Evolutionary conservation across 2,329 filamentous ascomycete genomes (phyloP), one percentile per base, ranked within the genome.

Genomic region (Arthrobotrys musiformis): DNA sequence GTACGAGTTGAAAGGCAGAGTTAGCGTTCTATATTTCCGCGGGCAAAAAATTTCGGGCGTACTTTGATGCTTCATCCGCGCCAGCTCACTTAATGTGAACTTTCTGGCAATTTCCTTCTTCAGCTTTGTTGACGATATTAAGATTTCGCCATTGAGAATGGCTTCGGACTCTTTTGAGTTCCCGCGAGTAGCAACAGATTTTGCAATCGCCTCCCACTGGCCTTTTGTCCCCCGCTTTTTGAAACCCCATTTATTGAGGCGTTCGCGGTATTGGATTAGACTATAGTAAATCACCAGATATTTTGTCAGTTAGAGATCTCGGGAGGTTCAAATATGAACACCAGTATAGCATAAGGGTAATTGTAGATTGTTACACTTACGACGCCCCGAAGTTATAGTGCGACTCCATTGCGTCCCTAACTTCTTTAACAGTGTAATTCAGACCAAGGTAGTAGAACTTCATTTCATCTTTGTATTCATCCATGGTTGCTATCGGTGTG

Each of bases 171-270:
- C 24, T 40, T 56, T 72, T 13, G n/a, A 2, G 7, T 35, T 30
- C 2, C 68, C 68, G 5, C 58, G 46, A 9, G 62, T 26, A 11
- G n/a, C 26, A 13, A 56, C 56, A n/a, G 24, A 52, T 46, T 64
- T 44, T 11, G 68, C 68, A 37, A 72, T 72, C 2, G 17, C 26
- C n/a, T 63, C 37, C 68, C 68, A 72, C 19, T 72, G 40, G 6
- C 46, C 8, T 30, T 46, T 56, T n/a, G 44, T 72, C 11, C 58
- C 58, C 1, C 48, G 44, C 22, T 72, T 72, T 42, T 37, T 63
- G 37, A 72, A 72, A 1, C 58, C 68, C 68, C 68, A 64, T 48
- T 72, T 64, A n/a, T 66, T 72, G 17, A 72, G 40, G n/a, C 68
- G 58, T 8, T 72, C 68, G 7, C 68, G 58, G 13, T 72, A 72